Conservation (phyloP, 2,329 filamentous ascomycete species). For the Phialemonium atrogriseum region DNA sequence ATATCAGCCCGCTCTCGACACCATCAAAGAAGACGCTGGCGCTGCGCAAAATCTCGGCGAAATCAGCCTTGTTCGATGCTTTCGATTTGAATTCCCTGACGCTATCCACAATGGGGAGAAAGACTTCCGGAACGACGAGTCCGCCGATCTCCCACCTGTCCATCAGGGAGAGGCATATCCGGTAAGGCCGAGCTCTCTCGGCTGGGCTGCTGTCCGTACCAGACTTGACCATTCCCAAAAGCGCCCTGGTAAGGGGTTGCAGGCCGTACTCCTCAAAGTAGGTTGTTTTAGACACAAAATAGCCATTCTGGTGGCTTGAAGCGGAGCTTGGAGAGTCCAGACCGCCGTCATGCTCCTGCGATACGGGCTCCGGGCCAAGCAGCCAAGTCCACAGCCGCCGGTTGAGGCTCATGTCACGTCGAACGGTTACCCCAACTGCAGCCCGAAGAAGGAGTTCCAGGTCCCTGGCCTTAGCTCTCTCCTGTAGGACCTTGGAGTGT, state of each 20-base stretch:
- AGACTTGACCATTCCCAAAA: constrained; percentile 67
- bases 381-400: constrained; percentile 94
- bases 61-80: constrained; percentile 59
- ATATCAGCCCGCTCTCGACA: constrained; percentile 89
- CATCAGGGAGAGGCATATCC: constrained; percentile 92
- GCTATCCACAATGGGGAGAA: constrained; percentile 76
- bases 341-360: constrained; percentile 37
- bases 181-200: constrained; percentile 76
- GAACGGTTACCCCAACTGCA: constrained; percentile 76
- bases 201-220: constrained; percentile 40
- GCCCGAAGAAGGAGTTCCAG: constrained; percentile 74
- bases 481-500: constrained; percentile 72
- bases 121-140: constrained; percentile 78
- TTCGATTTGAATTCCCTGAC: constrained; percentile 64
- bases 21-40: constrained; percentile 96
- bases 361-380: constrained; percentile 63
- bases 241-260: constrained; percentile 61
- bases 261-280: constrained; percentile 82
- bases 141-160: constrained; percentile 97
- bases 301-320: constrained; percentile 33
- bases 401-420: constrained; percentile 95
- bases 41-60: constrained; percentile 81
- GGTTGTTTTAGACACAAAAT: constrained; percentile 53
- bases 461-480: constrained; percentile 63
- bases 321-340: constrained; percentile 35